A percentile compares a stretch with the other conserved stretches of the same genome.
Evolutionary conservation across 2,329 filamentous ascomycete species (phyloP).

Genomic region (Fusarium sublunatum): DNA sequence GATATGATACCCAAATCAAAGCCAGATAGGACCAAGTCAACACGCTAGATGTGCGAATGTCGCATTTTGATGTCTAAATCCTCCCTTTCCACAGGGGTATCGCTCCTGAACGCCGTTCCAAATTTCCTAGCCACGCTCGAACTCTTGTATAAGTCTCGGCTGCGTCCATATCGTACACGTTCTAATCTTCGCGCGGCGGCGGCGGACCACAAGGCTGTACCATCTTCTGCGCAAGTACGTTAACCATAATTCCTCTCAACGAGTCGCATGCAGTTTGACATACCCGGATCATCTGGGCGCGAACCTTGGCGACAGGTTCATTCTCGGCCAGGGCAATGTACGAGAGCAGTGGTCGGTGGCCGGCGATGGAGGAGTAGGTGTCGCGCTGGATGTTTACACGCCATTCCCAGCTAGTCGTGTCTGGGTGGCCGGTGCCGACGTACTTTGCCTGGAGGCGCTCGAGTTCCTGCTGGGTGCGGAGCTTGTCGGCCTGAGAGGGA

Average conservation of each 20-base stretch:
- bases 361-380: conserved; percentile 87
- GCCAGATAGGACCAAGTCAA: conserved; percentile 4
- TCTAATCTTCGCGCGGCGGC: conserved; percentile 64
- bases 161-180: conserved; percentile 1
- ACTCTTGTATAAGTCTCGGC: not conserved
- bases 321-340: conserved; percentile 93
- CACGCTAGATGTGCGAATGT: not conserved
- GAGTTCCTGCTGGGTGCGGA: conserved; percentile 96
- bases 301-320: conserved; percentile 82
- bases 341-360: conserved; percentile 86
- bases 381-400: conserved; percentile 95
- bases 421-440: conserved; percentile 93
- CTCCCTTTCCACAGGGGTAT: conserved; percentile 40
- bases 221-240: conserved; percentile 67
- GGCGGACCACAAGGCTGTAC: conserved; percentile 70
- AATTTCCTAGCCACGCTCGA: conserved; percentile 11
- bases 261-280: conserved; percentile 33
- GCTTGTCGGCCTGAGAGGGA: conserved; percentile 84
- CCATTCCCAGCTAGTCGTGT: conserved; percentile 98
- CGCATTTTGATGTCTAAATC: conserved; percentile 12
- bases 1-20: conserved; percentile 38
- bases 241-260: not conserved
- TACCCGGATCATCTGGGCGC: conserved; percentile 82
- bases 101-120: conserved; percentile 40
- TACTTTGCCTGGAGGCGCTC: conserved; percentile 96